Percentiles rank a stretch among this genome's conserved stretches.
Conservation (phyloP, 768 basidiomycete species). For the Rhodotorula kratochvilovae region DNA sequence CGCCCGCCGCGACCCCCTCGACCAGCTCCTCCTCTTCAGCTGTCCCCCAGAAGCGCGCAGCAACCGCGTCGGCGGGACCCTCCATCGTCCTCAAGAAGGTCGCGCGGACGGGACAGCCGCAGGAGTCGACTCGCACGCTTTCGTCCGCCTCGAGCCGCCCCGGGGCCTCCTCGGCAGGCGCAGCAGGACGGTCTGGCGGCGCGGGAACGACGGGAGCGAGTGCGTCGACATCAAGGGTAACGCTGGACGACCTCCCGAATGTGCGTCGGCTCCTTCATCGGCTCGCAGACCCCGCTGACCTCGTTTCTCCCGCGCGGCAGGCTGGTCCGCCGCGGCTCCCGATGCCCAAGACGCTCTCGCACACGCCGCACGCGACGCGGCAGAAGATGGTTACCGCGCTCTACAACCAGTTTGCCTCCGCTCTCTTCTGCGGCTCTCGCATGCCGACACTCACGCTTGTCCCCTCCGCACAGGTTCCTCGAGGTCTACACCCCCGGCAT, state of each 20-base stretch:
- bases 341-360: background rate
- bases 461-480: conserved; percentile 23
- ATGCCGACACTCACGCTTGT: background rate
- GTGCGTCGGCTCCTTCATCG: background rate
- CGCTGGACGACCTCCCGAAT: conserved; percentile 5
- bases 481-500: conserved; percentile 30
- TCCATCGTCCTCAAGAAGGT: background rate
- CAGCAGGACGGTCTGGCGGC: too few relatives aligned
- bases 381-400: conserved; percentile 31
- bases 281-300: background rate
- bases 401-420: conserved; percentile 23
- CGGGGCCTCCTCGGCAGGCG: too few relatives aligned
- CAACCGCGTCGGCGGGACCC: background rate
- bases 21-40: background rate
- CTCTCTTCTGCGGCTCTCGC: background rate
- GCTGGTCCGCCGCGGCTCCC: conserved; percentile 24
- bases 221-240: background rate
- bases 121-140: background rate
- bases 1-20: background rate
- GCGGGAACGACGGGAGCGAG: background rate
- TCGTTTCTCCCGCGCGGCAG: background rate
- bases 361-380: conserved; percentile 16
- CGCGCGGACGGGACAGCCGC: background rate
- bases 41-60: background rate
- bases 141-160: too few relatives aligned